Evolutionary conservation across 1,284 basidiomycete genomes (phyloP).

Genomic region (Takashimella tepidaria): DNA sequence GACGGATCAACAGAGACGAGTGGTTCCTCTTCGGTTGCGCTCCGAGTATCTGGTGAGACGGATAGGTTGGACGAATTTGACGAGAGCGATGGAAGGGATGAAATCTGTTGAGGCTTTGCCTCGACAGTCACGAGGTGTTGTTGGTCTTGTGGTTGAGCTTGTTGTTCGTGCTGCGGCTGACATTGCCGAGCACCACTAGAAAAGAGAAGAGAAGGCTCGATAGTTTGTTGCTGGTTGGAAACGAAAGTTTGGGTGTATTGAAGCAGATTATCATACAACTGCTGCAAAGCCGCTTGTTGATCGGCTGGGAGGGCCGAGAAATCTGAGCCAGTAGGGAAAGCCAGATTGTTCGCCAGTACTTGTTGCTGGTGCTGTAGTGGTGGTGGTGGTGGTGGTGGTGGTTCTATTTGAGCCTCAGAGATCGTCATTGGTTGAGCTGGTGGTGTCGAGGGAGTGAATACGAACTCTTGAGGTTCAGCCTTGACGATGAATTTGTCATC

Average conservation of each 20-base stretch:
- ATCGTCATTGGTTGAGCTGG: constrained; percentile 10
- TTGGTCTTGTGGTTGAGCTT: too few relatives aligned
- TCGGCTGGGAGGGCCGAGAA: constrained; percentile 28
- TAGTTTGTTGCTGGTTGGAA: constrained; percentile 15
- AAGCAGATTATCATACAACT: constrained; percentile 35
- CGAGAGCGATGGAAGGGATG: neutral
- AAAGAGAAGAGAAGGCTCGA: constrained; percentile 28
- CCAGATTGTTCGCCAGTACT: constrained; percentile 1
- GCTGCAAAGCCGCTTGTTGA: constrained; percentile 38
- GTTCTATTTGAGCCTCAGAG: constrained; percentile 2
- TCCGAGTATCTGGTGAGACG: neutral
- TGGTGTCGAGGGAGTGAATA: constrained; percentile 3
- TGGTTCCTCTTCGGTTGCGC: constrained; percentile 26
- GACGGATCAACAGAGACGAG: constrained; percentile 27
- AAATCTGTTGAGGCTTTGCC: neutral
- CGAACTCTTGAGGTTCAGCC: constrained; percentile 36
- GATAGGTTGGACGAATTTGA: neutral
- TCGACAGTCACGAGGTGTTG: constrained; percentile 6
- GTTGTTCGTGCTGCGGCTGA: too few relatives aligned
- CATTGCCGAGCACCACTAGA: neutral
- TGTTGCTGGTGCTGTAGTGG: constrained; percentile 7
- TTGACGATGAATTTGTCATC: constrained; percentile 28
- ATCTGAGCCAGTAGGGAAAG: neutral
- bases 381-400: neutral
- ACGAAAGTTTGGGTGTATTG: too few relatives aligned